These are phyloP conservation scores for Penicillium sp. DNA, from an alignment of 2,329 filamentous ascomycete genomes.

Conservation along the genomic window DNA sequence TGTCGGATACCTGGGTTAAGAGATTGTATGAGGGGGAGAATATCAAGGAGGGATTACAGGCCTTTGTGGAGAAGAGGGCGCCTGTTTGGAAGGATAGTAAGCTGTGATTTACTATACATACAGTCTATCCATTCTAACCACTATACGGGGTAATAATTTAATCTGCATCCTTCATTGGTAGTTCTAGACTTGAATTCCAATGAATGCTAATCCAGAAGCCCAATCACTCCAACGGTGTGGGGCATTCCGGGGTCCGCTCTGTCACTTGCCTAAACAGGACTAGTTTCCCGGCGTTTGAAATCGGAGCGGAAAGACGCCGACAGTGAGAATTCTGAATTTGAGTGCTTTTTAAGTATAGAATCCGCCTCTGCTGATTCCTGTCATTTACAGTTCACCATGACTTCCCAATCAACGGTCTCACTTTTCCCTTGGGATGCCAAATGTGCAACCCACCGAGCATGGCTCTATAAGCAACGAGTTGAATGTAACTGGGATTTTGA, in stretches of 20 bases:
- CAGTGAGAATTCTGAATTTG: background rate
- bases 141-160: too few species aligned
- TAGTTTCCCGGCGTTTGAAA: background rate
- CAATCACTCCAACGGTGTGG: background rate
- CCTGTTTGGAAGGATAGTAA: slow-evolving; percentile 59
- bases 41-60: slow-evolving; percentile 70
- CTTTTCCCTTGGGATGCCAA: slow-evolving; percentile 23
- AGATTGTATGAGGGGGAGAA: slow-evolving; percentile 68
- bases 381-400: slow-evolving; percentile 5
- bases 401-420: background rate
- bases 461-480: slow-evolving; percentile 16
- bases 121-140: background rate
- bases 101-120: slow-evolving; percentile 22
- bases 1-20: slow-evolving; percentile 61
- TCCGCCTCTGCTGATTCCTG: background rate
- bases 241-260: background rate
- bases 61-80: slow-evolving; percentile 75
- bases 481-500: slow-evolving; percentile 21
- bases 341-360: background rate
- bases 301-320: background rate
- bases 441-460: slow-evolving; percentile 11
- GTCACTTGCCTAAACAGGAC: background rate
- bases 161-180: too few species aligned
- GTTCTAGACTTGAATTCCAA: too few species aligned
- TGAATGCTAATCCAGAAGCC: background rate